phyloP scores from a whole-genome alignment of 108 stramenopile species.

The Fragilariopsis cylindrus region DNA sequence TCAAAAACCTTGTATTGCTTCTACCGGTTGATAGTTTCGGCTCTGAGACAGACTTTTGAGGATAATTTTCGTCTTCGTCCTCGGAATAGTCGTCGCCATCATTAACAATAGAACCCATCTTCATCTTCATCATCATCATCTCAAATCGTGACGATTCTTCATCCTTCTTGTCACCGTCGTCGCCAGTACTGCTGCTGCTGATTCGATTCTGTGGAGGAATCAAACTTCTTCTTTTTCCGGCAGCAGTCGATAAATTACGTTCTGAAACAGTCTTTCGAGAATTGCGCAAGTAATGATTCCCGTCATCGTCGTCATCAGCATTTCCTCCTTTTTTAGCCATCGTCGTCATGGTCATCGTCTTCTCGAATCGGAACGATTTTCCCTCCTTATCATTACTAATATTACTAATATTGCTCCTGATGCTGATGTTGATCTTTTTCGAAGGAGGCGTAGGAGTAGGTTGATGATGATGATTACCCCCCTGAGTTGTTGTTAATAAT shows the following conservation, averaged over 20 bases:
- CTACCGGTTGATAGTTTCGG: slow-evolving; percentile 12
- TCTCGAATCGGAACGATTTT: too few relatives aligned
- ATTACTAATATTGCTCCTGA: too few relatives aligned
- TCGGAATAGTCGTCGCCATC: slow-evolving; percentile 1
- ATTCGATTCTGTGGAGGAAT: neutral
- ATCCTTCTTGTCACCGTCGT: slow-evolving; percentile 10
- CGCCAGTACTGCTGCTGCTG: neutral
- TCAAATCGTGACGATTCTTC: neutral
- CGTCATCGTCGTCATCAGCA: slow-evolving; percentile 14
- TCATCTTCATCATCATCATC: neutral
- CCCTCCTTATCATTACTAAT: too few relatives aligned
- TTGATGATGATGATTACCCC: too few relatives aligned
- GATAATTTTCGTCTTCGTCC: neutral
- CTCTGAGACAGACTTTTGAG: neutral
- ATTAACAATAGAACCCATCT: slow-evolving; percentile 16
- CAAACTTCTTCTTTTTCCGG: slow-evolving; percentile 8
- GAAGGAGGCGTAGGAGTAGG: too few relatives aligned
- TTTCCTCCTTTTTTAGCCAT: neutral
- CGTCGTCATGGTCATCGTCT: too few relatives aligned
- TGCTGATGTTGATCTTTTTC: too few relatives aligned
- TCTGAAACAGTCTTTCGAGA: slow-evolving; percentile 2
- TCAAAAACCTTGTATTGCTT: slow-evolving; percentile 20
- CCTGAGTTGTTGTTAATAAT: too few relatives aligned
- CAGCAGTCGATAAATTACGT: slow-evolving; percentile 20
- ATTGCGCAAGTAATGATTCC: slow-evolving; percentile 18